Evolutionary conservation across 441 rosid species (phyloP), one percentile per base, ranked within the genome.

Genomic region (Gossypium schwendimanii): DNA sequence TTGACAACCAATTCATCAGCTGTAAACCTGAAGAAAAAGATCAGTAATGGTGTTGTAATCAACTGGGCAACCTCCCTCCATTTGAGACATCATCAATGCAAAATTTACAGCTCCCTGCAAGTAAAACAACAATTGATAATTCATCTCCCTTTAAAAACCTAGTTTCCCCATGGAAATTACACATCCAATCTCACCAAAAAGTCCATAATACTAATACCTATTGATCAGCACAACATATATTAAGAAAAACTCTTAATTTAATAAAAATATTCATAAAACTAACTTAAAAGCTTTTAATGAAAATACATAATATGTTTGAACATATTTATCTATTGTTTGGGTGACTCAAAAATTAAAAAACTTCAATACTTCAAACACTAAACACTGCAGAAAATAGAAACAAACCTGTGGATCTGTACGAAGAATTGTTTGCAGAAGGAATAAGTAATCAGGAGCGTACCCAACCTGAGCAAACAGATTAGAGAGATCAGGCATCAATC

Each of bases 71-170:
- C 98, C 99, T 73, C 98, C 99, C 81, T 94, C 99, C 98, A 96
- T 96, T 92, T 96, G 98, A 62, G 99, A 92, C 99, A 96, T 96
- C 98, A 94, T 96, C 80, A 96, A 78, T 55, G 99, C 96, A 87
- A 96, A 96, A 80, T 96, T 96, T 62, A 96, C 96, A 63, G 99
- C 98, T 50, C 99, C 99, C 99, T 96, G 81, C 75, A 81, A 70
- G 53, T 73, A 78, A 44, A 68, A 72, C 64, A 57, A 61, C 17
- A 21, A 62, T 7, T 18, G 6, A 31, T 53, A 10, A 54, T 60
- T 33, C 20, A 78, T 50, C 6, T 64, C 68, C 11, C 14, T 23
- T 0, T 12, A 65, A 57, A 21, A 73, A 45, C 6, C 15, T 55
- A 54, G 4, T 18, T 73, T 65, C 44, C 15, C 64, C 15, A 44